phyloP scores from a whole-genome alignment of 257 asterid species.

The Solanum habrochaites region DNA sequence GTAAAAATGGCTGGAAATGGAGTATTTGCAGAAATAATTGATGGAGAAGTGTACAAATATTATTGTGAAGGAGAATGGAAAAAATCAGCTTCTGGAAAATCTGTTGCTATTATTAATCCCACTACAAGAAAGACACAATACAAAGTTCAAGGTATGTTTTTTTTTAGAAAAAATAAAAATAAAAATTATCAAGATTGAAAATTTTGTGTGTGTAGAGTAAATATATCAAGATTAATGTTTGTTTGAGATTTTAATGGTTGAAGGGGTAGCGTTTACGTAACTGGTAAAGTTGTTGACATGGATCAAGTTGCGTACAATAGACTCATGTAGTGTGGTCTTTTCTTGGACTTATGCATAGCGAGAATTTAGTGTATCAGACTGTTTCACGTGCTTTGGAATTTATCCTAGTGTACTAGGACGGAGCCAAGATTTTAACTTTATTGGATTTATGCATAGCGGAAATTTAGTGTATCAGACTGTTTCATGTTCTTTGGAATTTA shows the following conservation, averaged over 20 bases:
- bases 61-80: conserved; percentile 88
- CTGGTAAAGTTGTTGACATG: not conserved
- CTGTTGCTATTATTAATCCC: conserved; percentile 77
- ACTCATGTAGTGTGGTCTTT: not conserved
- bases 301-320: not conserved
- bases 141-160: conserved; percentile 83
- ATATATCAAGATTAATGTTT: not conserved
- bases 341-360: not conserved
- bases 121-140: conserved; percentile 78
- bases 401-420: too few species aligned
- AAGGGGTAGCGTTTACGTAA: not conserved
- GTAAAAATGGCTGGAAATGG: conserved; percentile 73
- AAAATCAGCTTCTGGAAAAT: conserved; percentile 58
- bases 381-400: not conserved
- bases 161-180: too few species aligned
- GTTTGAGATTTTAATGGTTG: not conserved
- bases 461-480: too few species aligned
- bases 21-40: conserved; percentile 63
- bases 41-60: conserved; percentile 69
- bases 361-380: too few species aligned
- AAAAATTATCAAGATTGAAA: too few species aligned
- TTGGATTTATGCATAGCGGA: not conserved
- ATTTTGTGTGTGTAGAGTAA: too few species aligned
- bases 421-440: not conserved
- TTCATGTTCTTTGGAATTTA: too few species aligned